Evolutionary conservation across 345 rosid species (phyloP), one percentile per base, ranked within the genome.

Genomic region (Eucalyptus camaldulensis): DNA sequence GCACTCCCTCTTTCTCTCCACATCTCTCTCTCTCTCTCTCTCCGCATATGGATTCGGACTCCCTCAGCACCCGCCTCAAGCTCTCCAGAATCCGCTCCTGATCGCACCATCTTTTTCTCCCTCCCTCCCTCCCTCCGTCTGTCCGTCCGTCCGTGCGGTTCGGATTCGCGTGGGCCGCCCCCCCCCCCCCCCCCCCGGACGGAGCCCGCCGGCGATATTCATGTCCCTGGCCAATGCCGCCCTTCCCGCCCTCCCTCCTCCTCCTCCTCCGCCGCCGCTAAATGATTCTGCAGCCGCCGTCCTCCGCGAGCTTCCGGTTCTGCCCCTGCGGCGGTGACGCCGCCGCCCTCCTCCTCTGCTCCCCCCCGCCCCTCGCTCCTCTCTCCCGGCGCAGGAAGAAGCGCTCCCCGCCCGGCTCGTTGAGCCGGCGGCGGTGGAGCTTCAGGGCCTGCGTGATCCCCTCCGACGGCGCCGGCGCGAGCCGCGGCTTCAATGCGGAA

Each of bases 211-310:
- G 37, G 80, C 5, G 47, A 60, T 53, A 88, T 92, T 90, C 88
- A 88, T 93, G 95, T 88, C 90, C 90, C 80, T 85, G 86, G 54
- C 27, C 91, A 90, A 92, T 90, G 92, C 86, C 49, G 49, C 40
- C 60, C 51, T 13, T 49, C 83, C 56, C 62, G 67, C 88, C 88
- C 90, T 19, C 80, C 13, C 86, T 86, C n/a, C 88, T 54, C 49
- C 49, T 27, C 44, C n/a, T 69, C 43, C 43, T 6, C 92, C 87
- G 90, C 62, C 81, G 56, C 56, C 25, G 88, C 88, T 90, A 92
- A 93, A 96, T 95, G 98, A 91, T 88, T 94, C 90, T 91, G 89
- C 96, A 91, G 29, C 92, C 96, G 86, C 86, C 93, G 88, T 87
- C 93, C 90, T 86, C 93, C 90, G 88, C 93, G 85, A 91, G 90